Evolutionary conservation across 202 grass and related monocot genomes (phyloP).

Genomic region (Thinopyrum obtusiflorum): DNA sequence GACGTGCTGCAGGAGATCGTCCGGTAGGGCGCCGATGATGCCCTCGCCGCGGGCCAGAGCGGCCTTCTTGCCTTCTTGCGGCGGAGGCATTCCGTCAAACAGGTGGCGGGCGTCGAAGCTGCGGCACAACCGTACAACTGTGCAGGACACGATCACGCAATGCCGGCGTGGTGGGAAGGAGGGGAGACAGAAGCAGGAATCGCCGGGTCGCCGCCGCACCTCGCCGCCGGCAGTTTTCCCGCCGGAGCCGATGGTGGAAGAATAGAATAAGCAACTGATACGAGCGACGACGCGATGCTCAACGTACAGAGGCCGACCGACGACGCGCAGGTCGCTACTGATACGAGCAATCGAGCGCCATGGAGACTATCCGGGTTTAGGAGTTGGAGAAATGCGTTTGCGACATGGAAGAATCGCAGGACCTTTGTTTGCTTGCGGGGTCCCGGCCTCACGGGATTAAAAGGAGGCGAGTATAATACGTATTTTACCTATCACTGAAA

Average conservation of each 20-base stretch:
- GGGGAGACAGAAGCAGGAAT: not conserved
- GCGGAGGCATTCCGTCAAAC: conserved; percentile 3
- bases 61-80: not conserved
- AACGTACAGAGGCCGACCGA: not conserved
- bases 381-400: not conserved
- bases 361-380: not conserved
- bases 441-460: too few relatives aligned
- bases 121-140: not conserved
- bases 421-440: too few relatives aligned
- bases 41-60: not conserved
- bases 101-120: not conserved
- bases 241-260: not conserved
- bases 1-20: not conserved
- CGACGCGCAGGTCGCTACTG: not conserved
- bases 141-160: not conserved
- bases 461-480: too few relatives aligned
- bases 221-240: not conserved
- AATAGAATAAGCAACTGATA: not conserved
- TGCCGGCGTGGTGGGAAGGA: not conserved
- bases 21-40: not conserved
- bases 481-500: too few relatives aligned
- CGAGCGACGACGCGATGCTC: not conserved
- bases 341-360: not conserved
- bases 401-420: too few relatives aligned
- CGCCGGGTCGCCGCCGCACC: not conserved